A percentile compares a stretch with the other conserved stretches of the same genome.
Evolutionary conservation across 148 eudicot genomes (phyloP).

Genomic region (Silene conica): DNA sequence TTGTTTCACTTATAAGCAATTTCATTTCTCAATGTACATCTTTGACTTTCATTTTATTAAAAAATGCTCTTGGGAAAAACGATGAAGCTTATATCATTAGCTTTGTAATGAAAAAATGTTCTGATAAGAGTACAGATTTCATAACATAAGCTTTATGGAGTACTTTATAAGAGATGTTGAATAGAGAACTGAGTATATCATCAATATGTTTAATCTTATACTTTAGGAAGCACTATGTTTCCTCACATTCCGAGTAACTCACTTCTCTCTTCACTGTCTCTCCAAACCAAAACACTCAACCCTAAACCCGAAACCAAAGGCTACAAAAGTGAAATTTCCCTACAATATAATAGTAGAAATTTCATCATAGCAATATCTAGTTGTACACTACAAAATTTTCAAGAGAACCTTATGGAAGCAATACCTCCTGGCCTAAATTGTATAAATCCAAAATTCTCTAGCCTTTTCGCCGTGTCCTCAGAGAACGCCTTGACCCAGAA

Average conservation of each 20-base stretch:
- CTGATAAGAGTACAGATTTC: not conserved
- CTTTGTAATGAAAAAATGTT: not conserved
- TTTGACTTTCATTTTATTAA: not conserved
- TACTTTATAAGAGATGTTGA: too few relatives aligned
- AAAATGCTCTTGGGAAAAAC: not conserved
- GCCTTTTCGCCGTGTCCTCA: constrained; percentile 96
- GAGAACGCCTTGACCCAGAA: constrained; percentile 99
- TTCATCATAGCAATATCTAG: not conserved
- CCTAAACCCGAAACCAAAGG: not conserved
- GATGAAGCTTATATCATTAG: not conserved
- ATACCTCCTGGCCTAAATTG: constrained; percentile 99
- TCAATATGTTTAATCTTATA: not conserved
- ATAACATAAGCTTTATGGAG: not conserved
- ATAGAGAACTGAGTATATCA: not conserved
- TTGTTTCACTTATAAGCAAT: not conserved
- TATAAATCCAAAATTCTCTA: constrained; percentile 95
- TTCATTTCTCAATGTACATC: not conserved
- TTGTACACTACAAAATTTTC: not conserved
- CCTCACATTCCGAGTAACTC: too few relatives aligned
- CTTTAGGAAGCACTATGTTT: too few relatives aligned
- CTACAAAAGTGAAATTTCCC: not conserved
- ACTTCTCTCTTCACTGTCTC: not conserved
- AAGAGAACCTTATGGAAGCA: constrained; percentile 3
- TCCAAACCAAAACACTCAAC: not conserved
- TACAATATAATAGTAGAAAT: not conserved